Base-by-base conservation (phyloP, 805 yeast species). In the Ogataea sp. region DNA sequence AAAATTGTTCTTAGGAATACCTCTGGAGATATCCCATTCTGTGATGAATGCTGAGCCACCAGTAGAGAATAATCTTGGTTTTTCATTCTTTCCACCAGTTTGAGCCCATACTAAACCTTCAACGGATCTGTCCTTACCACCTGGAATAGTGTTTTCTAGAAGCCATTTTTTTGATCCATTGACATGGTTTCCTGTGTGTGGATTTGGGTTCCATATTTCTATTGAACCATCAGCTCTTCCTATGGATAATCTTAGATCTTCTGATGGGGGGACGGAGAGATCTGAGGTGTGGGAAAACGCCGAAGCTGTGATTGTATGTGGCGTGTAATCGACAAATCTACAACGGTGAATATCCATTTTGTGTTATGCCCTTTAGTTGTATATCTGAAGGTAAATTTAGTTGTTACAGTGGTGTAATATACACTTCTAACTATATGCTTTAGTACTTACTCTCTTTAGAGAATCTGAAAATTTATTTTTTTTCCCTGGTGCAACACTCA, bases 151-250 rank as follows among this genome's bases (percentile, higher is more conserved):
- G 17, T 61, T 58, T 53, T 93, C 97, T 46, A 85, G 87, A 39
- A 76, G 64, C 97, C 97, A 89, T 51, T 75, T 73, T 44, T 71
- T 68, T 9, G 52, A 46, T 36, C 53, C 53, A 11, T 29, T 29
- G 8, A 17, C 14, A 27, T 37, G 34, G 18, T 28, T 30, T 10
- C 23, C 21, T 10, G 39, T 21, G 17, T 20, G 28, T 11, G 29
- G 33, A 38, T 57, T 46, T 31, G 96, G 96, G 58, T 86, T 86
- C 96, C 97, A 90, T 26, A 93, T 78, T 61, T 93, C 98, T 43
- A 93, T 83, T 53, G 89, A 89, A 30, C 99, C 99, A 56, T 93
- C 89, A 34, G 86, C 75, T 58, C 97, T 73, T 24, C 96, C 97
- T 6, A 90, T 83, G 1, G 97, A 97, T 29, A 93, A 62, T 43